Evolutionary conservation across 805 yeast species (phyloP).

Genomic region (Phaffomyces opuntiae): DNA sequence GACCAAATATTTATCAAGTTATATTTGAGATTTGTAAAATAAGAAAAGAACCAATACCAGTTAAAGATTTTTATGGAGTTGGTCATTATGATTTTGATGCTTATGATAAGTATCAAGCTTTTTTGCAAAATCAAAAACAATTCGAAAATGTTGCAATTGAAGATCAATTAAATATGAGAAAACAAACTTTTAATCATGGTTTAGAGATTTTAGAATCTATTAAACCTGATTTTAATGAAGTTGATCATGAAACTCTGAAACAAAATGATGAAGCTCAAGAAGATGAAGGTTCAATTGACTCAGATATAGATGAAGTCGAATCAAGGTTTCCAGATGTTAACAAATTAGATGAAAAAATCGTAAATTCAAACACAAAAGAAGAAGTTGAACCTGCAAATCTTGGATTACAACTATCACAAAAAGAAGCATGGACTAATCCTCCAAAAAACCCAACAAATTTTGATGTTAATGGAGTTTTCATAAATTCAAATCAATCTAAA

Average conservation of each 20-base stretch:
- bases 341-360: not conserved
- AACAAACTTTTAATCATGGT: constrained; percentile 1
- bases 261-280: constrained; percentile 15
- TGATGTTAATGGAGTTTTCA: too few species aligned
- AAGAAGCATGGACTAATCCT: too few species aligned
- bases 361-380: not conserved
- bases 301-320: constrained; percentile 29
- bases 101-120: constrained; percentile 41
- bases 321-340: constrained; percentile 42
- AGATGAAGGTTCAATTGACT: not conserved
- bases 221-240: not conserved
- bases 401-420: too few species aligned
- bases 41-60: constrained; percentile 43
- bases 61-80: constrained; percentile 32
- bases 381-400: too few species aligned
- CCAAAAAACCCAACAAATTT: too few species aligned
- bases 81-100: constrained; percentile 55
- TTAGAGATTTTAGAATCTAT: constrained; percentile 1
- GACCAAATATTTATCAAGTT: constrained; percentile 88
- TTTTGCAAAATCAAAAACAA: constrained; percentile 13
- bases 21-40: constrained; percentile 55
- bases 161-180: constrained; percentile 13
- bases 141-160: constrained; percentile 22
- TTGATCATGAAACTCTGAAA: not conserved
- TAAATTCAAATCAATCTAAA: too few species aligned